Base-by-base conservation (phyloP, 2,329 filamentous ascomycete genomes). In the Trichoderma sp. region DNA sequence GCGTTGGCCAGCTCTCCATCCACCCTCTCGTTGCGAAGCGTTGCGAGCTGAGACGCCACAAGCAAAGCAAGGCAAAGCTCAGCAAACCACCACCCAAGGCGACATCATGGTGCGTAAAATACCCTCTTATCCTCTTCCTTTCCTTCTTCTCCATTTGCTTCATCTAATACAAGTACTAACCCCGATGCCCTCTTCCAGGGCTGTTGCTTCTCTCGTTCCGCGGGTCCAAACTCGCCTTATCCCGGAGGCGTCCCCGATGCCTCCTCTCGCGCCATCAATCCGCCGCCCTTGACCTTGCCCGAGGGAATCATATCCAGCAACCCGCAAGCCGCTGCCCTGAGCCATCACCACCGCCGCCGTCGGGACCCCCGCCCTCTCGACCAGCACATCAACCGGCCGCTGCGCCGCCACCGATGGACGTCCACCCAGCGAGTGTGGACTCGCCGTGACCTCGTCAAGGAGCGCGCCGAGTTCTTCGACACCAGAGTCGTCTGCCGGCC, bases 391-490 rank as follows among this genome's bases (percentile, higher is more conserved):
- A 92, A 93, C 77, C 88, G 88, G 75, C 91, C 92, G 1, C 83
- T 95, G 50, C 87, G 87, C 58, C 85, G 85, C 1, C 91, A 92
- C 75, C 82, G 86, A 69, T 94, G 92, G 92, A 83, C 83, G 13
- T 88, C 90, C 71, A 87, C 86, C 73, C 85, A 86, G 68, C 88
- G 88, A 23, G 81, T 83, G 17, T 97, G 93, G 93, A 94, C 92
- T 1, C 88, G 87, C n/a, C 78, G 82, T 17, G 84, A 91, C 68
- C 84, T 97, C 2, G 88, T 90, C 72, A 86, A 85, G 36, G 93
- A 97, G 82, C 88, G 95, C 63, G 83, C 83, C 63, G 94, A 94
- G 73, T 98, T 97, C 85, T 98, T 97, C 81, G 94, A 98, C 73
- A 98, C 95, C 1, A 86, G 94, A 61, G 93, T 97, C 17, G 92